Conservation (phyloP, 2,329 filamentous ascomycete genomes). For the Clarireedia paspali region DNA sequence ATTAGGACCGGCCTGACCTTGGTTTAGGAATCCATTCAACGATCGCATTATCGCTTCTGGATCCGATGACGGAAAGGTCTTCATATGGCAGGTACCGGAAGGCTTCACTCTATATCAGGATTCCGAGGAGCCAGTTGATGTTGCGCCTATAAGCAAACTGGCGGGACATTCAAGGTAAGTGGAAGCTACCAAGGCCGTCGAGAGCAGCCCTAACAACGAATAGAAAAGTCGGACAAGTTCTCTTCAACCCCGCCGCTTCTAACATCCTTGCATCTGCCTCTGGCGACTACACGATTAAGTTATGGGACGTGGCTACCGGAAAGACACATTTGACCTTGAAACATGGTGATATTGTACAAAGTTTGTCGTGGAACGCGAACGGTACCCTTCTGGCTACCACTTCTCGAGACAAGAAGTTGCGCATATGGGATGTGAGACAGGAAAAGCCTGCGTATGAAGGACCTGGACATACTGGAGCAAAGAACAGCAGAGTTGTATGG, state of each 20-base stretch:
- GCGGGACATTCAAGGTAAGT: constrained; percentile 76
- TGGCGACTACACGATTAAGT: constrained; percentile 87
- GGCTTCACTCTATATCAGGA: constrained; percentile 80
- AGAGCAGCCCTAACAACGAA: constrained; percentile 21
- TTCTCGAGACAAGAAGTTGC: constrained; percentile 94
- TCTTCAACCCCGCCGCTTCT: constrained; percentile 95
- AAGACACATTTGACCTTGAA: constrained; percentile 68
- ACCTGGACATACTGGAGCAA: constrained; percentile 81
- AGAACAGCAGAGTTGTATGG: constrained; percentile 96
- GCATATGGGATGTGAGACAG: constrained; percentile 95
- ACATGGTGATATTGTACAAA: constrained; percentile 89
- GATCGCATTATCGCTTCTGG: constrained; percentile 87
- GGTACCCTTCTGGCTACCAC: constrained; percentile 85
- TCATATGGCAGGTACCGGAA: constrained; percentile 90
- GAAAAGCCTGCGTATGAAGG: constrained; percentile 80
- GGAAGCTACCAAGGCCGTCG: not conserved
- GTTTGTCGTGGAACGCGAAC: constrained; percentile 88
- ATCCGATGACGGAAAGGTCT: constrained; percentile 95
- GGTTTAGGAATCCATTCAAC: constrained; percentile 82
- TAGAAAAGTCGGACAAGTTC: constrained; percentile 94
- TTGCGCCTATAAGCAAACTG: constrained; percentile 74
- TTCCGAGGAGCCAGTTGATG: constrained; percentile 73
- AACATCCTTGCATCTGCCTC: constrained; percentile 93
- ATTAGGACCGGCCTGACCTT: constrained; percentile 17
- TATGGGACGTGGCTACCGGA: constrained; percentile 87